phyloP scores from a whole-genome alignment of 2,329 filamentous ascomycete genomes.

The Trichophyton simii region DNA sequence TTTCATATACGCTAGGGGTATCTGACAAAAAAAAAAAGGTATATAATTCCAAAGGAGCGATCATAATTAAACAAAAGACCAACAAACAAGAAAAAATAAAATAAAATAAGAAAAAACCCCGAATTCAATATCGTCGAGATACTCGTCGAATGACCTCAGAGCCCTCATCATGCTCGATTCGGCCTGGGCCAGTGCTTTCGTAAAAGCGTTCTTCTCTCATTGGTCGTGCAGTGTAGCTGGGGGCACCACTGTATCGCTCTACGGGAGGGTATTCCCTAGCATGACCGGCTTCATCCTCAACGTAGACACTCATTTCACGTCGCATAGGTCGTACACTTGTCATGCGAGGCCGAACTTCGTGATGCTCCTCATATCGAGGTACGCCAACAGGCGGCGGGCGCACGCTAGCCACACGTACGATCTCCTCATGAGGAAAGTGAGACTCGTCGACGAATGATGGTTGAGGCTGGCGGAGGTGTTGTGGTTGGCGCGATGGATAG shows the following conservation, averaged over 20 bases:
- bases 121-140: conserved; percentile 23
- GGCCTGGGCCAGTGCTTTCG: conserved; percentile 23
- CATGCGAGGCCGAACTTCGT: conserved; percentile 29
- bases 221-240: conserved; percentile 26
- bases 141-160: conserved; percentile 23
- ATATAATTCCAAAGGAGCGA: background rate
- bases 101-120: background rate
- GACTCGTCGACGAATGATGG: conserved; percentile 51
- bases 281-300: conserved; percentile 27
- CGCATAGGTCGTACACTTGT: conserved; percentile 33
- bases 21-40: background rate
- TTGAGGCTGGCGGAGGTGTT: background rate
- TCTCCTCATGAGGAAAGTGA: conserved; percentile 44
- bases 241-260: conserved; percentile 27
- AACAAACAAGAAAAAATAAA: background rate
- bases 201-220: conserved; percentile 27
- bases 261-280: conserved; percentile 39
- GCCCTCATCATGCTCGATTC: conserved; percentile 21
- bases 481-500: conserved; percentile 24
- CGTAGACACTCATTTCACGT: conserved; percentile 32
- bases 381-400: conserved; percentile 36
- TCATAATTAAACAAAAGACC: background rate
- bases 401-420: conserved; percentile 45
- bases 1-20: background rate
- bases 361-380: conserved; percentile 32